Conservation (phyloP, 2,329 filamentous ascomycete genomes). For the Fusarium clavum region DNA sequence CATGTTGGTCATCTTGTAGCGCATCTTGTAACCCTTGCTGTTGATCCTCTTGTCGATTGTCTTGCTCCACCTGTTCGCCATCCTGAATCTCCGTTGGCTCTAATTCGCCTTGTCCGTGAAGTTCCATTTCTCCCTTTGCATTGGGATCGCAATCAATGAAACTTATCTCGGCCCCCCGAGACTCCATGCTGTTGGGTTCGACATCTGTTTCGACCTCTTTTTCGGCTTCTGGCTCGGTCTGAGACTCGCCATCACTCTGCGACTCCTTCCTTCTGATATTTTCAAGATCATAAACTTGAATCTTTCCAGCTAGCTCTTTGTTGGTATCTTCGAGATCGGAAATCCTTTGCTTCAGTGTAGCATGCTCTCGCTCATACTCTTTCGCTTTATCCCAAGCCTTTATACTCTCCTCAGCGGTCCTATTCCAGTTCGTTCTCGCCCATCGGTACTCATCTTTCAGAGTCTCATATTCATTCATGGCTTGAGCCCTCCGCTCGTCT, state of each 20-base stretch:
- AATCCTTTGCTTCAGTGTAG: background rate
- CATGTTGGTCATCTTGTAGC: no score
- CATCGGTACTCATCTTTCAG: accelerated
- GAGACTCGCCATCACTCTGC: accelerated
- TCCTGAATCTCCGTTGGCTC: background rate
- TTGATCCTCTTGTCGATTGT: background rate
- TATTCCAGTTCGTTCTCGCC: no score
- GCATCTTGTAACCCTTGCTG: no score
- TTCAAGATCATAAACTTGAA: no score
- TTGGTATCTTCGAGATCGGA: background rate
- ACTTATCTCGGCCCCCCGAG: accelerated
- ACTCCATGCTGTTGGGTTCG: no score
- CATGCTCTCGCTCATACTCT: background rate
- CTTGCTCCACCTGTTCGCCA: background rate
- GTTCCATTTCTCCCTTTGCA: no score
- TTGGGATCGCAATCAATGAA: background rate
- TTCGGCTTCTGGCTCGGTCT: background rate
- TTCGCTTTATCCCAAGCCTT: background rate
- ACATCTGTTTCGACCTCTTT: no score
- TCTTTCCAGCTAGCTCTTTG: background rate
- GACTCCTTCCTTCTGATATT: background rate
- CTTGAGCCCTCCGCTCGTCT: no score
- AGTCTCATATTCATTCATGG: no score
- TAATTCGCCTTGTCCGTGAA: no score
- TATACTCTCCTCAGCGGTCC: background rate